Conservation (phyloP, 2,329 filamentous ascomycete species). For the Trichoderma asperellum region DNA sequence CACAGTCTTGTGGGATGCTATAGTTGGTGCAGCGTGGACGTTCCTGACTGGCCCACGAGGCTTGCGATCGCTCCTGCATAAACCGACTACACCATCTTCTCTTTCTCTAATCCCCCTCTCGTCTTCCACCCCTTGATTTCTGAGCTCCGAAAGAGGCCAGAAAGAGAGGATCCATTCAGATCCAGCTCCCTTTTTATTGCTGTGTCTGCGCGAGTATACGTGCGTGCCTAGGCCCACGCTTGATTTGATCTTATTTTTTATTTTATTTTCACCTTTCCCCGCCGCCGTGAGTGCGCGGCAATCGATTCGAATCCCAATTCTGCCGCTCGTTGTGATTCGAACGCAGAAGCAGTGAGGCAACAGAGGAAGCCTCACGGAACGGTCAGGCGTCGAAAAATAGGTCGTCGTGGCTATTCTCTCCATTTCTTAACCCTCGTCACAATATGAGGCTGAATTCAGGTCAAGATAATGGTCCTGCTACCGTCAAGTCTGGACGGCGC, state of each 20-base stretch:
- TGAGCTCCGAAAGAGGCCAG: slow-evolving; percentile 1
- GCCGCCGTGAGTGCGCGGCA: slow-evolving; percentile 15
- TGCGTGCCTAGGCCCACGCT: slow-evolving; percentile 6
- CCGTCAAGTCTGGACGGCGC: slow-evolving; percentile 37
- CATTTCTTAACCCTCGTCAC: not conserved
- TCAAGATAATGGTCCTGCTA: slow-evolving; percentile 39
- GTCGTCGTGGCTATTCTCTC: not conserved
- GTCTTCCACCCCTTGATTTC: not conserved
- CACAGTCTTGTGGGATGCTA: slow-evolving; percentile 30
- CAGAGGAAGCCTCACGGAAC: not conserved
- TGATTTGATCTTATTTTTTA: not conserved
- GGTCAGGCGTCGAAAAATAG: not conserved
- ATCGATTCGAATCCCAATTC: slow-evolving; percentile 20
- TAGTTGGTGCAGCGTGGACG: slow-evolving; percentile 34
- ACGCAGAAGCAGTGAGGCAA: not conserved
- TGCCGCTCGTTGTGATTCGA: slow-evolving; percentile 2
- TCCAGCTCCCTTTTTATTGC: slow-evolving; percentile 14
- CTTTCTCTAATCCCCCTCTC: slow-evolving; percentile 17
- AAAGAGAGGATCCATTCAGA: not conserved
- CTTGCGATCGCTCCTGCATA: slow-evolving; percentile 31
- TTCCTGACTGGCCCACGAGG: slow-evolving; percentile 35
- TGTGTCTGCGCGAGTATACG: not conserved
- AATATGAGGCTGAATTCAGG: slow-evolving; percentile 40
- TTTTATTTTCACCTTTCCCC: slow-evolving; percentile 3
- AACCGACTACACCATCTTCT: slow-evolving; percentile 27